Evolutionary conservation across 108 stramenopile species (phyloP).

Genomic region (Nitzschia sp.): DNA sequence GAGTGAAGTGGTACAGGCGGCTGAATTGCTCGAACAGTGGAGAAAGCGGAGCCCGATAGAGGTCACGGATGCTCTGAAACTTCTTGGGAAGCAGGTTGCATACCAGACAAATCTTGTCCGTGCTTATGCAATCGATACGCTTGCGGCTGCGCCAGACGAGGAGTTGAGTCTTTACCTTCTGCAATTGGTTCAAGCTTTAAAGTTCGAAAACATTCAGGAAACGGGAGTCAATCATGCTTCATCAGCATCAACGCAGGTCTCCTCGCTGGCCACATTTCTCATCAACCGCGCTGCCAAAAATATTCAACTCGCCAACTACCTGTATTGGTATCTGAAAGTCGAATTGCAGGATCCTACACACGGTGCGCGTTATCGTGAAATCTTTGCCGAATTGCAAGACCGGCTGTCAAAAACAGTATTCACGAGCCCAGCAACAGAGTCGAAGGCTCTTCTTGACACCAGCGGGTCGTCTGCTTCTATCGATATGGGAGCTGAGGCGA

Average conservation of each 20-base stretch:
- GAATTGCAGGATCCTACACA: slow-evolving; percentile 86
- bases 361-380: slow-evolving; percentile 79
- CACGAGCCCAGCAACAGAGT: slow-evolving; percentile 9
- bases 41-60: slow-evolving; percentile 90
- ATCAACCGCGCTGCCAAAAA: slow-evolving; percentile 90
- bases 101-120: slow-evolving; percentile 91
- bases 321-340: slow-evolving; percentile 95
- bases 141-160: slow-evolving; percentile 88
- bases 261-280: slow-evolving; percentile 89
- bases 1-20: slow-evolving; percentile 93
- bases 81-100: slow-evolving; percentile 92
- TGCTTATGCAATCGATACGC: slow-evolving; percentile 93
- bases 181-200: slow-evolving; percentile 97
- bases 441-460: neutral
- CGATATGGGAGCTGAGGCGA: slow-evolving; percentile 4
- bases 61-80: slow-evolving; percentile 95
- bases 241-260: slow-evolving; percentile 2
- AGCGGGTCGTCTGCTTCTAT: neutral
- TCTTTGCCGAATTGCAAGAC: slow-evolving; percentile 71
- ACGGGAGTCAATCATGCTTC: slow-evolving; percentile 22
- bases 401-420: slow-evolving; percentile 49
- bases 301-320: slow-evolving; percentile 89
- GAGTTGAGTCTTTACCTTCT: slow-evolving; percentile 94
- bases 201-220: slow-evolving; percentile 82
- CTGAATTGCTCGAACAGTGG: slow-evolving; percentile 95